These are phyloP conservation scores for Cordyceps javanica DNA, from an alignment of 2,329 filamentous ascomycete genomes.

Conservation along the genomic window DNA sequence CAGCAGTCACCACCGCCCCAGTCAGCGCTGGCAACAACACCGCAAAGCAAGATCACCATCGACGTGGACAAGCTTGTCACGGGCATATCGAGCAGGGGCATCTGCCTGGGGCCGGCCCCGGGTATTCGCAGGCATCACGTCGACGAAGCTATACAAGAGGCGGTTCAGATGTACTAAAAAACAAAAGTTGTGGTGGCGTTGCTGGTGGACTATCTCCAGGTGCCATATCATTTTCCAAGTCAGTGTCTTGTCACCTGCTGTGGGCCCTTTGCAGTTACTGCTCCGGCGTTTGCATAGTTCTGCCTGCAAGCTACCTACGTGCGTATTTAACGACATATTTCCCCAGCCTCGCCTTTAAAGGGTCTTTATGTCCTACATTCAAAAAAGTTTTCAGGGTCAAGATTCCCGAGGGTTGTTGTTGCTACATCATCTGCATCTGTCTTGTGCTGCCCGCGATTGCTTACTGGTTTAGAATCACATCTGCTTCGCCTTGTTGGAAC, in stretches of 20 bases:
- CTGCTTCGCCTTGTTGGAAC: not conserved
- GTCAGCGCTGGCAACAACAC: not conserved
- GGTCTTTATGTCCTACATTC: not conserved
- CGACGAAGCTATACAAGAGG: constrained; percentile 12
- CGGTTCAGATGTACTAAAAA: not conserved
- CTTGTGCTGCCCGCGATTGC: not conserved
- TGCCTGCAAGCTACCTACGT: not conserved
- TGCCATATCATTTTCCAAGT: not conserved
- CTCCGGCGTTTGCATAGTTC: not conserved
- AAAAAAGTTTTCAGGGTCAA: not conserved
- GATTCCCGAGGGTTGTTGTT: not conserved
- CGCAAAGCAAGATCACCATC: constrained; percentile 6
- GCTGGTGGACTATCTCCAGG: not conserved
- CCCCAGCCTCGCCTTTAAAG: not conserved
- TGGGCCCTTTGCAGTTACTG: not conserved
- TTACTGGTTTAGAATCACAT: not conserved
- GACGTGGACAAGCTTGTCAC: constrained; percentile 6
- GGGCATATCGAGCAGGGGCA: not conserved
- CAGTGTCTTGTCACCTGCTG: constrained; percentile 6
- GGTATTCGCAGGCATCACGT: constrained; percentile 8
- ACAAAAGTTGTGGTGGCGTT: not conserved
- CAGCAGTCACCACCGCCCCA: not conserved
- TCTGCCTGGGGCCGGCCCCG: constrained; percentile 10
- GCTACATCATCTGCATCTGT: not conserved
- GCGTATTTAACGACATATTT: not conserved